Base-by-base conservation (phyloP, 1,284 basidiomycete genomes). In the Termitomyces sp. region DNA sequence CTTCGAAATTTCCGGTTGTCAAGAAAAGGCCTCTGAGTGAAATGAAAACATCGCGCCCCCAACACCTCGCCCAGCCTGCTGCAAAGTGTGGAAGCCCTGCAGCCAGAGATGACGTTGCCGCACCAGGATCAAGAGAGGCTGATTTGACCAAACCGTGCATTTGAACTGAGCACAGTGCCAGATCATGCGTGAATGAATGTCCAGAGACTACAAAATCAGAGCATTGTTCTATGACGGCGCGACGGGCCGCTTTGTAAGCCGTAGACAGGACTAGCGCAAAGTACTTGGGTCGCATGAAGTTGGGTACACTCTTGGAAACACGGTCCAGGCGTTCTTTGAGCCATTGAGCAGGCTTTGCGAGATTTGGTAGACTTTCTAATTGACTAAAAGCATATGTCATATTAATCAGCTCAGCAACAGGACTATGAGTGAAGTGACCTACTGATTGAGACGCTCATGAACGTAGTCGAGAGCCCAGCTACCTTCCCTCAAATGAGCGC, bases 11-110 rank as follows among this genome's bases (percentile, higher is more conserved):
- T 13, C 95, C 94, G 0, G 94, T 97, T 1, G 91, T 90, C 59
- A 97, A 72, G 74, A 97, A 96, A 43, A 97, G 74, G 3, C 94
- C 94, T 56, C 93, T 84, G 11, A 96, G 73, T 0, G 93, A 95
- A 67, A 97, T 96, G 72, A 95, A 95, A 1, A 96, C 91, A 68
- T 97, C 94, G 35, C 94, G 82, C n/a, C 95, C 94, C 95, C 95
- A 97, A 65, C 91, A 93, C 44, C 94, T 79, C 13, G 93, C 93
- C 94, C 95, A 97, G 5, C 86, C 86, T 7, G 88, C 73, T 1
- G 91, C 76, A 64, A 97, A 97, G 72, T 97, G 94, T 10, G 95
- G 93, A 26, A 97, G 72, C 18, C 95, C 95, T n/a, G 94, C 94
- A 1, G 95, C 93, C 26, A 97, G 76, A 9, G 87, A 92, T 2